phyloP scores from a whole-genome alignment of 257 asterid species.

The Solanum medicagineum region DNA sequence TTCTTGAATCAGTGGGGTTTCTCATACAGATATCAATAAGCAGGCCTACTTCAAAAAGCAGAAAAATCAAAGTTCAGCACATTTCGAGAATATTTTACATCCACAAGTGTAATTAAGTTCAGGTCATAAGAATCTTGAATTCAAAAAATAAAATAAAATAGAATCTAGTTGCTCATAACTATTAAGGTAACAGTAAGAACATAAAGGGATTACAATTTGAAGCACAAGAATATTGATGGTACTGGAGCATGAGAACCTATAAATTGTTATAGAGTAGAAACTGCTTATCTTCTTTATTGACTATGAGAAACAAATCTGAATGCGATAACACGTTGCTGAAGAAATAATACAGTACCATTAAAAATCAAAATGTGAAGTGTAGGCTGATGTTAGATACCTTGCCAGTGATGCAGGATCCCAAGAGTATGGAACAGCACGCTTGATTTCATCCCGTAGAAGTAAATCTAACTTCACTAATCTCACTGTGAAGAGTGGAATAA shows the following conservation, averaged over 20 bases:
- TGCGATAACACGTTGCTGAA: neutral
- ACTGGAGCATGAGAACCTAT: neutral
- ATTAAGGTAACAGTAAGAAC: neutral
- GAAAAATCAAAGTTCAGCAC: neutral
- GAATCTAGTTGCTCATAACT: neutral
- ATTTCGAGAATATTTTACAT: neutral
- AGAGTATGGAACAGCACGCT: conserved; percentile 82
- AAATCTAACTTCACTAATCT: conserved; percentile 35
- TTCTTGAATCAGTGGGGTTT: neutral
- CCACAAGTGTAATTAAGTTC: neutral
- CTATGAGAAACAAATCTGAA: neutral
- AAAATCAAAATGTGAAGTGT: neutral
- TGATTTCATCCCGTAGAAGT: conserved; percentile 58
- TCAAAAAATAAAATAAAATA: neutral
- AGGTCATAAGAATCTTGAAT: neutral
- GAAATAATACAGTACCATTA: neutral
- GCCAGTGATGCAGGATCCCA: conserved; percentile 98
- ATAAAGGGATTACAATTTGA: neutral
- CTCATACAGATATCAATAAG: neutral
- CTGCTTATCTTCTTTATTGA: neutral
- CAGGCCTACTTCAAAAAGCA: neutral
- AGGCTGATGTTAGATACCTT: conserved; percentile 25
- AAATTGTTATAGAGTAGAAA: neutral
- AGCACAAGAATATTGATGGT: neutral
- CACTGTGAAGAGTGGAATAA: conserved; percentile 52